Percentiles rank a stretch among this genome's conserved stretches.
Evolutionary conservation across 257 asterid species (phyloP).

Genomic region (Forsythia suspensa): DNA sequence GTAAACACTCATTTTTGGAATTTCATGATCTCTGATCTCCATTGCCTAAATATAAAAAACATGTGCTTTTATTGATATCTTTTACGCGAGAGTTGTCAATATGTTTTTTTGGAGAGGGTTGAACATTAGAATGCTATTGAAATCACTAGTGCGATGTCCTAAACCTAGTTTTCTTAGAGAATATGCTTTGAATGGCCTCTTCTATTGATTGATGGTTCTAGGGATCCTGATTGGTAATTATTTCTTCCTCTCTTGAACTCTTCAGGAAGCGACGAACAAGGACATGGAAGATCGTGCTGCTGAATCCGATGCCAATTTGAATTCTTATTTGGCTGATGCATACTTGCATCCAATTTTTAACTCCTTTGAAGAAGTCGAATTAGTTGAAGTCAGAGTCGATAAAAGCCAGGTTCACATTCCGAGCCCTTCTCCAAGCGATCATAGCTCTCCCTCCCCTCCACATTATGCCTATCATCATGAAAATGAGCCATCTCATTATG

Average conservation of each 20-base stretch:
- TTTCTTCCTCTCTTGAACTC: constrained; percentile 10
- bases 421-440: constrained; percentile 49
- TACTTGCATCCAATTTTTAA: constrained; percentile 91
- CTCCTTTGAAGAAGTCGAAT: constrained; percentile 77
- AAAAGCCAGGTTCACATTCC: constrained; percentile 30
- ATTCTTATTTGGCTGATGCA: constrained; percentile 78
- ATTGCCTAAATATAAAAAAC: no score
- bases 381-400: constrained; percentile 62
- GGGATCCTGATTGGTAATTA: neutral
- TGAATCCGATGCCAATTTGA: constrained; percentile 53
- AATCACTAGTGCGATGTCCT: neutral
- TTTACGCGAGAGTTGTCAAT: neutral
- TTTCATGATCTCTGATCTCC: no score
- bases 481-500: constrained; percentile 37
- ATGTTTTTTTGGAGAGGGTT: neutral
- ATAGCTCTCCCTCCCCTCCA: constrained; percentile 53
- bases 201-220: neutral
- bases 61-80: no score
- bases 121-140: neutral
- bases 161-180: neutral
- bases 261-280: constrained; percentile 90
- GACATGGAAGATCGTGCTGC: constrained; percentile 59
- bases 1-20: no score
- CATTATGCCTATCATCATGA: constrained; percentile 28
- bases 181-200: neutral